These are phyloP conservation scores for Dissoconium aciculare DNA, from an alignment of 2,329 filamentous ascomycete genomes.

Conservation along the genomic window DNA sequence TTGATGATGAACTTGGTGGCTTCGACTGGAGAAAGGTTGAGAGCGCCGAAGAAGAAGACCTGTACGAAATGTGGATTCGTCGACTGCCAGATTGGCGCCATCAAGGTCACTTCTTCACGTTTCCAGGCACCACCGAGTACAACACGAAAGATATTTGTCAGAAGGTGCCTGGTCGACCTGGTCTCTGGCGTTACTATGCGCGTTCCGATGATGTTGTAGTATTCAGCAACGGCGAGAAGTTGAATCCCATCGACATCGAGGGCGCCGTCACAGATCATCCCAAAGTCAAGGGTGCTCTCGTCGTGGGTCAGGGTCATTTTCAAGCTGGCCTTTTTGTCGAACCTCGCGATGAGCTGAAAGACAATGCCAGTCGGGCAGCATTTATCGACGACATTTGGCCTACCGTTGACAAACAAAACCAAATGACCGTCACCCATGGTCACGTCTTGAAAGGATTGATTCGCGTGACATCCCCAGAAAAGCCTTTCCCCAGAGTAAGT, in stretches of 20 bases:
- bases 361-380: constrained; percentile 6
- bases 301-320: constrained; percentile 22
- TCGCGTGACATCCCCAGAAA: constrained; percentile 29
- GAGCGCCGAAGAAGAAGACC: constrained; percentile 8
- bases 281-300: constrained; percentile 19
- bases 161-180: constrained; percentile 15
- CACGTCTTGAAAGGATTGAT: constrained; percentile 32
- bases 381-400: constrained; percentile 11
- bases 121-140: constrained; percentile 20
- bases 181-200: constrained; percentile 16
- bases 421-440: constrained; percentile 20
- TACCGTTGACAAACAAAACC: constrained; percentile 9
- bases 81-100: constrained; percentile 12
- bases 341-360: constrained; percentile 11
- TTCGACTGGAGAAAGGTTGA: constrained; percentile 6
- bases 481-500: constrained; percentile 29
- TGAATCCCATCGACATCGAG: constrained; percentile 14
- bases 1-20: constrained; percentile 4
- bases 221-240: constrained; percentile 19
- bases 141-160: constrained; percentile 18
- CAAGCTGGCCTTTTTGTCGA: constrained; percentile 22
- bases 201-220: constrained; percentile 20
- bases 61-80: constrained; percentile 26
- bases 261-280: constrained; percentile 15
- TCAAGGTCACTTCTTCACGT: constrained; percentile 18